These are phyloP conservation scores for Vinca minor DNA, from an alignment of 257 asterid species.

Conservation along the genomic window DNA sequence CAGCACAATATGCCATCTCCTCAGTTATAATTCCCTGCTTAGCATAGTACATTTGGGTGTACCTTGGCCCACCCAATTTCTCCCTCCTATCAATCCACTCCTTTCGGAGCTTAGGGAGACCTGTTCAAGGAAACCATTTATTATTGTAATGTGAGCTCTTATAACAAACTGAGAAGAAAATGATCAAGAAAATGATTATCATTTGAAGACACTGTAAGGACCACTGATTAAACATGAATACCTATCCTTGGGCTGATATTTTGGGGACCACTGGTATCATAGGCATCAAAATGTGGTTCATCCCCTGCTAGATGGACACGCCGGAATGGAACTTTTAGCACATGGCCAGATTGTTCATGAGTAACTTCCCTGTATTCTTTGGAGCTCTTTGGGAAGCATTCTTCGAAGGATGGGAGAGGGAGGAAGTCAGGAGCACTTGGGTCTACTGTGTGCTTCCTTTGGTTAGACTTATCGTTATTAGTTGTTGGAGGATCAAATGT, in stretches of 20 bases:
- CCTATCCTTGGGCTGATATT: slow-evolving; percentile 60
- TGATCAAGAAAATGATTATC: neutral
- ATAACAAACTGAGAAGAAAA: neutral
- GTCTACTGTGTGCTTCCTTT: slow-evolving; percentile 72
- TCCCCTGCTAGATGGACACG: slow-evolving; percentile 81
- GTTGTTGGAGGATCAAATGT: slow-evolving; percentile 66
- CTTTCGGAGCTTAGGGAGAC: slow-evolving; percentile 80
- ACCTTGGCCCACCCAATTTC: slow-evolving; percentile 68
- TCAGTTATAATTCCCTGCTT: slow-evolving; percentile 88
- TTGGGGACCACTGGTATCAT: slow-evolving; percentile 97
- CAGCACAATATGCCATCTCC: slow-evolving; percentile 91
- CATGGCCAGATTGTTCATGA: slow-evolving; percentile 71
- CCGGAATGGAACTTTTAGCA: slow-evolving; percentile 79
- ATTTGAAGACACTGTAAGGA: neutral
- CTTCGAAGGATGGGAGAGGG: slow-evolving; percentile 85
- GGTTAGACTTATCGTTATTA: slow-evolving; percentile 44
- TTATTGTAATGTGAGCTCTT: slow-evolving; percentile 8
- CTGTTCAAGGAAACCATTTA: slow-evolving; percentile 30
- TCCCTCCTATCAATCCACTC: slow-evolving; percentile 86
- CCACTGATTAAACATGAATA: slow-evolving; percentile 15
- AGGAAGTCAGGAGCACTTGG: slow-evolving; percentile 87
- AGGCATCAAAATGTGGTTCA: slow-evolving; percentile 85
- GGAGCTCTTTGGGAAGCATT: slow-evolving; percentile 93
- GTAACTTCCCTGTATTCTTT: slow-evolving; percentile 80
- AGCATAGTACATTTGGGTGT: slow-evolving; percentile 89